These are phyloP conservation scores for Komagataella pastoris DNA, from an alignment of 805 yeast species.

Conservation along the genomic window DNA sequence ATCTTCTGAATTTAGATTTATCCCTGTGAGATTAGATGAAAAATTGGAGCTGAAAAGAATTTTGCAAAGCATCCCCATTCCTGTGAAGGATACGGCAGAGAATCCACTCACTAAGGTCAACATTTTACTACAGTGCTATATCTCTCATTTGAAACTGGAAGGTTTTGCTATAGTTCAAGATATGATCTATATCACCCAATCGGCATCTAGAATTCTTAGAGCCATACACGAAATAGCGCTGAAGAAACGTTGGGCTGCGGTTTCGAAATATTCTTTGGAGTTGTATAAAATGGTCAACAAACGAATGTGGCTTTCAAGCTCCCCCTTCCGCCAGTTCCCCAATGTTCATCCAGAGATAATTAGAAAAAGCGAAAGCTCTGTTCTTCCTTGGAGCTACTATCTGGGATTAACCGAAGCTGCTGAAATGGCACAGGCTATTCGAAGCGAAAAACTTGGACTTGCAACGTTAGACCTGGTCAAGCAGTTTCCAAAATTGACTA, in stretches of 20 bases:
- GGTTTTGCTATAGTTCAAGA: constrained; percentile 91
- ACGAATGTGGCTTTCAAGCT: constrained; percentile 72
- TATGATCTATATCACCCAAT: constrained; percentile 85
- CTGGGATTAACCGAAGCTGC: constrained; percentile 49
- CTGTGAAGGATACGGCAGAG: constrained; percentile 57
- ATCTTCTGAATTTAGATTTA: constrained; percentile 75
- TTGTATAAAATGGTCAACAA: constrained; percentile 71
- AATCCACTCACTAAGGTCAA: constrained; percentile 73
- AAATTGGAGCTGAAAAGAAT: constrained; percentile 56
- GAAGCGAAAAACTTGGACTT: constrained; percentile 55
- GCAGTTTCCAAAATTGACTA: constrained; percentile 57
- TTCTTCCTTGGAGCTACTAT: constrained; percentile 73
- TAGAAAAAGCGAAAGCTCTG: constrained; percentile 63
- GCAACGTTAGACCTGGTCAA: constrained; percentile 42
- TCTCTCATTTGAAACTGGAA: constrained; percentile 62
- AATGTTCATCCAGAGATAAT: constrained; percentile 61
- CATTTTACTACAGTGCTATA: constrained; percentile 71
- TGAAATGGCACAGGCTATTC: constrained; percentile 75
- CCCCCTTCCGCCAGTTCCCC: constrained; percentile 79
- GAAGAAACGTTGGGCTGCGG: constrained; percentile 55
- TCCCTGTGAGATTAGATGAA: constrained; percentile 84
- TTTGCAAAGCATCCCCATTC: constrained; percentile 70
- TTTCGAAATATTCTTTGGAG: constrained; percentile 43
- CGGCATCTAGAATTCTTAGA: constrained; percentile 78
- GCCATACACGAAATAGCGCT: constrained; percentile 75